Conservation (phyloP, 2,329 filamentous ascomycete genomes). For the Harringtonia aguacate region DNA sequence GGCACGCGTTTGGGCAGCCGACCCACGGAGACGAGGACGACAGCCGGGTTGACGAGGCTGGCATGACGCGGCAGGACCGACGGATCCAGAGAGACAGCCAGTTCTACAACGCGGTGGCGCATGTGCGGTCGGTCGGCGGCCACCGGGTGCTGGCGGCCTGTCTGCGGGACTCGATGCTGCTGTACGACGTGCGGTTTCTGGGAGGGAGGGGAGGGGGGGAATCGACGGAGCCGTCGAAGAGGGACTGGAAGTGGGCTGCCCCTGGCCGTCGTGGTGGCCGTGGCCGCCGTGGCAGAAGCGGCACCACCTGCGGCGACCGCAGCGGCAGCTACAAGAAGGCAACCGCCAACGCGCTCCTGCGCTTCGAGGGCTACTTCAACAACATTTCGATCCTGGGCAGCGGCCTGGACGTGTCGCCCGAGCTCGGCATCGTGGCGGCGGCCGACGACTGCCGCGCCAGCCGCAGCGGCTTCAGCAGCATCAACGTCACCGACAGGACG, state of each 20-base stretch:
- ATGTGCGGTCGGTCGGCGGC: slow-evolving; percentile 36
- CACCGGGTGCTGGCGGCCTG: slow-evolving; percentile 44
- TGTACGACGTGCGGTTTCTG: slow-evolving; percentile 47
- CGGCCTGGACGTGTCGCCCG: slow-evolving; percentile 40
- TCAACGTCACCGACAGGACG: slow-evolving; percentile 32
- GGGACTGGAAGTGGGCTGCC: too few species aligned
- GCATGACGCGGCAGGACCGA: not conserved
- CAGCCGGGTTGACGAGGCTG: not conserved
- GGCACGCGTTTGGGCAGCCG: not conserved
- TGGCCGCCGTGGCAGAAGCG: not conserved
- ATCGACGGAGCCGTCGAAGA: too few species aligned
- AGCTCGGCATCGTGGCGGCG: slow-evolving; percentile 37
- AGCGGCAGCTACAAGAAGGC: too few species aligned
- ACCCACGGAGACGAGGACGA: not conserved
- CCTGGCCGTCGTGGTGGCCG: not conserved
- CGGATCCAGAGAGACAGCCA: not conserved
- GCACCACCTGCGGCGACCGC: too few species aligned
- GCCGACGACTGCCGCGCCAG: slow-evolving; percentile 20
- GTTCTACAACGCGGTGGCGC: slow-evolving; percentile 22
- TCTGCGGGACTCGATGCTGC: slow-evolving; percentile 33
- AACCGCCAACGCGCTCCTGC: slow-evolving; percentile 22
- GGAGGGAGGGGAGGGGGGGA: too few species aligned
- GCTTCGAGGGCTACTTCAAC: slow-evolving; percentile 41
- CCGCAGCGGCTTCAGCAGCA: too few species aligned
- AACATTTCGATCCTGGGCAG: slow-evolving; percentile 23